Conservation (phyloP, 164 flowering plant species). For the Vitis rotundifolia region DNA sequence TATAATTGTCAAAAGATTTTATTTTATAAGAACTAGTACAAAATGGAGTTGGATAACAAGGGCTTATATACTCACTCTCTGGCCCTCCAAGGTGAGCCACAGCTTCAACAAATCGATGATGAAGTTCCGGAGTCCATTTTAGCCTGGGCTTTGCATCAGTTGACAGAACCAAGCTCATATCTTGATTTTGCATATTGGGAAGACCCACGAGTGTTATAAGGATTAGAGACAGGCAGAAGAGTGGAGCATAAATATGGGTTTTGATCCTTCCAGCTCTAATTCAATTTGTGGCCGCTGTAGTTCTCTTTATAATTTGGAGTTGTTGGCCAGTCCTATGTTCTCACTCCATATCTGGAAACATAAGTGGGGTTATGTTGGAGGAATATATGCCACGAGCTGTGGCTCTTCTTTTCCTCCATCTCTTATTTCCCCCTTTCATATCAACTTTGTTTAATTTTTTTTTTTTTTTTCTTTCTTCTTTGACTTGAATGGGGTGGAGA, state of each 20-base stretch:
- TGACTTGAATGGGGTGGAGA: slow-evolving; percentile 57
- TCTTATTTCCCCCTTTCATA: slow-evolving; percentile 27
- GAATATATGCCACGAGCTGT: slow-evolving; percentile 86
- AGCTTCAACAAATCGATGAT: slow-evolving; percentile 67
- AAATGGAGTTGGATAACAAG: background rate
- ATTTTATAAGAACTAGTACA: no score
- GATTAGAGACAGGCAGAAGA: slow-evolving; percentile 10
- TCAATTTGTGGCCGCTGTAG: slow-evolving; percentile 28
- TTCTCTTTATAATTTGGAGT: slow-evolving; percentile 45
- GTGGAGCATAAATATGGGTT: slow-evolving; percentile 16
- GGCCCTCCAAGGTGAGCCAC: slow-evolving; percentile 73
- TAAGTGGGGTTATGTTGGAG: slow-evolving; percentile 55
- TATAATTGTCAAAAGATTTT: background rate
- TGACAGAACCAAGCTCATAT: slow-evolving; percentile 65
- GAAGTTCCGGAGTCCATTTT: slow-evolving; percentile 87
- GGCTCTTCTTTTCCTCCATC: slow-evolving; percentile 35
- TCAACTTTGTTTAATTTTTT: slow-evolving; percentile 22
- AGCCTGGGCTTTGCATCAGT: slow-evolving; percentile 87
- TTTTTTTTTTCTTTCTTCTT: slow-evolving; percentile 28
- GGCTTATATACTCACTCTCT: slow-evolving; percentile 40
- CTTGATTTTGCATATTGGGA: slow-evolving; percentile 40
- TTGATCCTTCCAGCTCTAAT: slow-evolving; percentile 19
- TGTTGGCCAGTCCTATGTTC: slow-evolving; percentile 43
- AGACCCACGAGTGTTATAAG: slow-evolving; percentile 29
- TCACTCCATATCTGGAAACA: slow-evolving; percentile 80